Evolutionary conservation across 805 yeast genomes (phyloP).

Genomic region (Barnettozyma pratensis): DNA sequence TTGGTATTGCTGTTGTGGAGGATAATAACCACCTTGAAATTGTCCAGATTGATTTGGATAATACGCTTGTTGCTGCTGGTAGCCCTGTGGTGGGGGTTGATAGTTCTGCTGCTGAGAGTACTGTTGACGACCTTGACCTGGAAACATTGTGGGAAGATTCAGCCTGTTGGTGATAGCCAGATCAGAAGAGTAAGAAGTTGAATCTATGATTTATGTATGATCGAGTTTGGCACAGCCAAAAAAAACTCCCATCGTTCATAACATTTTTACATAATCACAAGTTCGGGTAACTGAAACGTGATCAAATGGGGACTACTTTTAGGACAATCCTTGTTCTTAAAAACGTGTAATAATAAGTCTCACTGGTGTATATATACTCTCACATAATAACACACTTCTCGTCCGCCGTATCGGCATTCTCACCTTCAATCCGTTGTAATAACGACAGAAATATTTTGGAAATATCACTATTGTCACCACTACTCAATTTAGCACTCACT

Average conservation of each 20-base stretch:
- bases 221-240: too few relatives aligned
- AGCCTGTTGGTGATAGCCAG: too few relatives aligned
- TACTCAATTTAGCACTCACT: conserved; percentile 76
- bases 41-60: too few relatives aligned
- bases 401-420: conserved; percentile 47
- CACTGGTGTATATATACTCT: not conserved
- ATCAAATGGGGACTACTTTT: too few relatives aligned
- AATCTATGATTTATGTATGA: too few relatives aligned
- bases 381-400: conserved; percentile 48
- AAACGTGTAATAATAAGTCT: too few relatives aligned
- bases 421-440: conserved; percentile 55
- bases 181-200: too few relatives aligned
- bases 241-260: too few relatives aligned
- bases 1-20: not conserved
- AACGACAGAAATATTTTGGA: conserved; percentile 53
- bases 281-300: too few relatives aligned
- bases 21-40: not conserved
- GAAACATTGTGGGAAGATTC: not conserved
- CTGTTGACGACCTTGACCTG: not conserved
- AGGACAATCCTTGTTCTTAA: too few relatives aligned
- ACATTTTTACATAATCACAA: too few relatives aligned
- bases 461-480: conserved; percentile 73
- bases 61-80: not conserved
- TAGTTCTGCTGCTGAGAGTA: not conserved
- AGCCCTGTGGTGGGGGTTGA: not conserved